A percentile compares a stretch with the other conserved stretches of the same genome.
phyloP scores from a whole-genome alignment of 805 yeast species.

The Suhomyces tanzawaensis region DNA sequence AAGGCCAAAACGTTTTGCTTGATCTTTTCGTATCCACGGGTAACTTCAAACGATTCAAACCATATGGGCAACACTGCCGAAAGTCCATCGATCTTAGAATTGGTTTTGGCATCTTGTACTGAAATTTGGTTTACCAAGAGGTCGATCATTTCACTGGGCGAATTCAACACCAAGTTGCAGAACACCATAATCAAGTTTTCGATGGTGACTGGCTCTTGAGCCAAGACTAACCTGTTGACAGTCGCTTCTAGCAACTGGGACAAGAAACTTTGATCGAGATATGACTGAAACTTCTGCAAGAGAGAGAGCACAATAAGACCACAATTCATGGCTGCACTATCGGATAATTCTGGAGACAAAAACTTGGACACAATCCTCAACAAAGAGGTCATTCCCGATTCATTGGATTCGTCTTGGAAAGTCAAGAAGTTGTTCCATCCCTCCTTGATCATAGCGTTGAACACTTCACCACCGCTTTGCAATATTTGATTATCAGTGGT shows the following conservation, averaged over 20 bases:
- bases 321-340: slow-evolving; percentile 76
- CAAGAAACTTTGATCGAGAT: slow-evolving; percentile 40
- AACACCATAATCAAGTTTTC: slow-evolving; percentile 77
- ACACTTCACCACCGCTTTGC: slow-evolving; percentile 74
- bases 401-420: slow-evolving; percentile 30
- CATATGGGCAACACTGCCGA: slow-evolving; percentile 68
- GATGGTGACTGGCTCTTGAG: slow-evolving; percentile 68
- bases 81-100: slow-evolving; percentile 40
- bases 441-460: slow-evolving; percentile 54
- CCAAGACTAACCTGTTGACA: slow-evolving; percentile 59
- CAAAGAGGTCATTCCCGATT: slow-evolving; percentile 54
- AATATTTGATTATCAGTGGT: slow-evolving; percentile 75
- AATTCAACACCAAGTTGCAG: slow-evolving; percentile 62
- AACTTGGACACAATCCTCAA: slow-evolving; percentile 65
- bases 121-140: slow-evolving; percentile 48
- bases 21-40: slow-evolving; percentile 76
- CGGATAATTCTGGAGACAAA: slow-evolving; percentile 68
- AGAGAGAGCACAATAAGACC: slow-evolving; percentile 65
- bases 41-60: slow-evolving; percentile 77
- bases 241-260: slow-evolving; percentile 71
- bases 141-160: slow-evolving; percentile 62
- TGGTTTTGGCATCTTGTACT: slow-evolving; percentile 21
- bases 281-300: slow-evolving; percentile 47
- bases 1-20: slow-evolving; percentile 68
- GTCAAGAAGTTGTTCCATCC: slow-evolving; percentile 33